Evolutionary conservation across 805 yeast genomes (phyloP).

Genomic region (Candida pseudofarinosa): DNA sequence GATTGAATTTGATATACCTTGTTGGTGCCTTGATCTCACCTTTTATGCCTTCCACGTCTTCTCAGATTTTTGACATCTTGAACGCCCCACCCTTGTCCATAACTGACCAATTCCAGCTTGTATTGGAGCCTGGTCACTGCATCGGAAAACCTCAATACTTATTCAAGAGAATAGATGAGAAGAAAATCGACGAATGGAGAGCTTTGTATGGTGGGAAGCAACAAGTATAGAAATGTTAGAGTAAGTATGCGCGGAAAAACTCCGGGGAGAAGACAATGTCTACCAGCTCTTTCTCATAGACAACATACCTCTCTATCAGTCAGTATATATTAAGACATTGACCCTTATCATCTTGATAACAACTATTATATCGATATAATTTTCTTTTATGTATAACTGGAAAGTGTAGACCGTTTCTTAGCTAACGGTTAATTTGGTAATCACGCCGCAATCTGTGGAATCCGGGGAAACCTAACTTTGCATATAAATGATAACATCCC

Average conservation of each 20-base stretch:
- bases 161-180: slow-evolving; percentile 88
- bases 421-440: too few relatives aligned
- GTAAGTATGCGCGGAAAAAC: not conserved
- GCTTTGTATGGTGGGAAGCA: slow-evolving; percentile 79
- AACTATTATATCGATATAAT: too few relatives aligned
- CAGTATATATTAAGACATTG: not conserved
- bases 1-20: slow-evolving; percentile 80
- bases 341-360: not conserved
- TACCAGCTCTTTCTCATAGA: too few relatives aligned
- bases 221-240: slow-evolving; percentile 9
- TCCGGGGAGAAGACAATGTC: too few relatives aligned
- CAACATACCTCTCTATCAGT: not conserved
- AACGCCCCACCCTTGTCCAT: slow-evolving; percentile 78
- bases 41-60: slow-evolving; percentile 82
- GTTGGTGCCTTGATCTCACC: slow-evolving; percentile 83
- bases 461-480: not conserved
- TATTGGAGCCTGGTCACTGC: slow-evolving; percentile 75
- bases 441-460: too few relatives aligned
- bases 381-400: too few relatives aligned
- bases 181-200: slow-evolving; percentile 85
- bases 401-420: too few relatives aligned
- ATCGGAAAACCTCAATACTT: slow-evolving; percentile 88
- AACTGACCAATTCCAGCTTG: slow-evolving; percentile 68
- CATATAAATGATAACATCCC: not conserved
- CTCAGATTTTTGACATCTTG: slow-evolving; percentile 69